A percentile compares a stretch with the other conserved stretches of the same genome.
phyloP scores from a whole-genome alignment of 1,139 yeast species.

The Yamadazyma blattariae region DNA sequence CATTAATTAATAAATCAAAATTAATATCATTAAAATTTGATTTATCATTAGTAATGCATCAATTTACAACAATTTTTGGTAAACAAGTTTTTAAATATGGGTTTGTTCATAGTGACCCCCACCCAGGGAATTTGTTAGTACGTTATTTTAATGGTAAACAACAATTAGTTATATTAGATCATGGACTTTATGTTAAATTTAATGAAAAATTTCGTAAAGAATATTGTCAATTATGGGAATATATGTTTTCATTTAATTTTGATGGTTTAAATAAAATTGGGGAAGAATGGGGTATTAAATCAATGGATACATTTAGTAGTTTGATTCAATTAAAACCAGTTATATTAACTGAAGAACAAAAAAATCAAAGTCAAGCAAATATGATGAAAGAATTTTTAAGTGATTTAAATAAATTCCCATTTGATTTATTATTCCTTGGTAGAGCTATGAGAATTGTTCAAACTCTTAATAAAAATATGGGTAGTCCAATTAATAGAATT shows the following conservation, averaged over 20 bases:
- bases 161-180: conserved; percentile 69
- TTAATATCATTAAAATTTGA: conserved; percentile 42
- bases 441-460: conserved; percentile 75
- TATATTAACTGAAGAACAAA: conserved; percentile 13
- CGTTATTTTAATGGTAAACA: conserved; percentile 38
- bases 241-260: conserved; percentile 52
- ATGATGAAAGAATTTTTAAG: conserved; percentile 42
- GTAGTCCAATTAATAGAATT: conserved; percentile 72
- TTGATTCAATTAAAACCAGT: conserved; percentile 53
- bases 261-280: conserved; percentile 50
- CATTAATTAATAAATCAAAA: conserved; percentile 46
- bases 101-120: conserved; percentile 77
- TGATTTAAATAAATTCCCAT: conserved; percentile 66
- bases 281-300: conserved; percentile 67
- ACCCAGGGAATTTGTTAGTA: conserved; percentile 73
- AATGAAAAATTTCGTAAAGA: conserved; percentile 49
- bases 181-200: conserved; percentile 65
- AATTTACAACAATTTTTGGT: conserved; percentile 56
- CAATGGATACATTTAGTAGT: conserved; percentile 62
- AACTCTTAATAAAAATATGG: conserved; percentile 61
- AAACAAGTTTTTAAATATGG: conserved; percentile 76
- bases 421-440: conserved; percentile 62
- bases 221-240: conserved; percentile 64
- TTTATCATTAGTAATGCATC: conserved; percentile 44
- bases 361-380: conserved; percentile 24